These are phyloP conservation scores for Neurospora pannonica DNA, from an alignment of 495 filamentous ascomycete genomes.

Conservation along the genomic window DNA sequence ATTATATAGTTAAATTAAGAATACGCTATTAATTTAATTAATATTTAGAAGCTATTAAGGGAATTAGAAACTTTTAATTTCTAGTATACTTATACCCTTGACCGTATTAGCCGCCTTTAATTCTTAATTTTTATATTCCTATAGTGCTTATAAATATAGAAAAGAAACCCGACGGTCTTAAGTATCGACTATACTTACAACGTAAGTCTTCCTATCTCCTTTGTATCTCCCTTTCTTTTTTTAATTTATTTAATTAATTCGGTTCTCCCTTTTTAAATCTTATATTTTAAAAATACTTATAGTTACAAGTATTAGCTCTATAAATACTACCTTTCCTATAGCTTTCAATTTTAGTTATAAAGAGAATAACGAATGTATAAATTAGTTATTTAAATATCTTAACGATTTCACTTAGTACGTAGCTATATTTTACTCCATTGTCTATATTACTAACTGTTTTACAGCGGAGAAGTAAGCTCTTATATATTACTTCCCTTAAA, in stretches of 20 bases:
- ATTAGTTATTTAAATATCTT: not conserved
- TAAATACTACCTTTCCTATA: not conserved
- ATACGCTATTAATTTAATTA: not conserved
- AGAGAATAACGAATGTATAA: not conserved
- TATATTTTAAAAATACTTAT: not conserved
- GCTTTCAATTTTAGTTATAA: not conserved
- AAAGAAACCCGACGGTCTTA: not conserved
- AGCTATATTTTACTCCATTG: not conserved
- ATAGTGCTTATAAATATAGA: not conserved
- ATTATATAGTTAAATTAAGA: too few species aligned
- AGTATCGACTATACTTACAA: not conserved
- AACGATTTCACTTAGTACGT: not conserved
- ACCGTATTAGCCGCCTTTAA: not conserved
- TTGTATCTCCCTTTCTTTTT: too few species aligned
- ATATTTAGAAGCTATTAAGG: not conserved
- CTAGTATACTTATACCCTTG: not conserved
- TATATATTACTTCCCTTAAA: not conserved
- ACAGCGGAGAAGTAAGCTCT: not conserved
- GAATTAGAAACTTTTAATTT: not conserved
- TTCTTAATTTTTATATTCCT: not conserved
- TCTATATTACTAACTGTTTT: not conserved
- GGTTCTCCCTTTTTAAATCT: not conserved
- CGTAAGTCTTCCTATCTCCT: not conserved
- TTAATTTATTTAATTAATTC: not conserved
- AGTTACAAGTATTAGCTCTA: not conserved